phyloP scores from a whole-genome alignment of 768 basidiomycete genomes.

The Calvatia gigantea region DNA sequence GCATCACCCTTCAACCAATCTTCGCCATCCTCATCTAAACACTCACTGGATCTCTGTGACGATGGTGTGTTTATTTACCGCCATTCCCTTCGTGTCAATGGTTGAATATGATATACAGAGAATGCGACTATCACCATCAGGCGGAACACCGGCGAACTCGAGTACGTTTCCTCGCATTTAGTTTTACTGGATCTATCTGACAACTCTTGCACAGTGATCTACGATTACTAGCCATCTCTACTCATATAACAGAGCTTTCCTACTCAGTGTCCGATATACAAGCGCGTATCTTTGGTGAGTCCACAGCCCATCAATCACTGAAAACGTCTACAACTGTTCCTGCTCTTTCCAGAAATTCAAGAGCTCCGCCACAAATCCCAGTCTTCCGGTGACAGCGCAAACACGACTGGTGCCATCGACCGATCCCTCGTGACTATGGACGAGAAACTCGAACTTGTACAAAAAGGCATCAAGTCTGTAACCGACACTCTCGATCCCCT shows the following conservation, averaged over 20 bases:
- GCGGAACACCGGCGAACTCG: slow-evolving; percentile 48
- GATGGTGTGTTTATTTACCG: slow-evolving; percentile 47
- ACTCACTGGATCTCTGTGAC: slow-evolving; percentile 54
- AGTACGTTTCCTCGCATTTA: slow-evolving; percentile 47
- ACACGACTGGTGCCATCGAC: slow-evolving; percentile 69
- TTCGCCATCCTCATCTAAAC: slow-evolving; percentile 45
- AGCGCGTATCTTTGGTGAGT: slow-evolving; percentile 83
- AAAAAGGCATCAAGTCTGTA: slow-evolving; percentile 67
- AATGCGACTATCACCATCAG: slow-evolving; percentile 69
- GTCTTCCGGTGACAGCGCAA: slow-evolving; percentile 50
- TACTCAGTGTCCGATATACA: slow-evolving; percentile 88
- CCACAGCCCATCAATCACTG: neutral
- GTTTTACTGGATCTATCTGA: slow-evolving; percentile 15
- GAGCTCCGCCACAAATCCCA: slow-evolving; percentile 89
- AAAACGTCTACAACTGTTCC: slow-evolving; percentile 4
- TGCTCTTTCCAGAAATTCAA: slow-evolving; percentile 66
- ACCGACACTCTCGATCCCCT: slow-evolving; percentile 64
- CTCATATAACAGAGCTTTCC: slow-evolving; percentile 83
- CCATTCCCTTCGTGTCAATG: slow-evolving; percentile 8
- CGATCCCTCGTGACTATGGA: slow-evolving; percentile 77
- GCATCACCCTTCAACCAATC: slow-evolving; percentile 31
- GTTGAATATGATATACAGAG: slow-evolving; percentile 39
- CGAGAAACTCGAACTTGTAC: slow-evolving; percentile 71
- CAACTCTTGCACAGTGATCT: slow-evolving; percentile 54
- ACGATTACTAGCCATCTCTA: slow-evolving; percentile 72